Evolutionary conservation across 2,329 filamentous ascomycete genomes (phyloP).

Genomic region (Aspergillus spinulosporus): DNA sequence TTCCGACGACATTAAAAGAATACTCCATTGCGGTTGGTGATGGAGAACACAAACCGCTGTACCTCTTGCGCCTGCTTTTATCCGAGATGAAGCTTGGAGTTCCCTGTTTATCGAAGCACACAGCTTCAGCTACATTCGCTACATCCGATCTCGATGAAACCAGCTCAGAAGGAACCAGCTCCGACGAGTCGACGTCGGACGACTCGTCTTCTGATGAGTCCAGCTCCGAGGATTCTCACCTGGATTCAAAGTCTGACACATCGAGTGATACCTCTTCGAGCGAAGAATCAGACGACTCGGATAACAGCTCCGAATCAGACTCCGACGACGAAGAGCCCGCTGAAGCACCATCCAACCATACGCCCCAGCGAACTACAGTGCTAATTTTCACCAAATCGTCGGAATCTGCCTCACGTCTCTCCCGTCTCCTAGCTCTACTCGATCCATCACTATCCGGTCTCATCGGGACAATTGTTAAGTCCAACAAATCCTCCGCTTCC

Average conservation of each 20-base stretch:
- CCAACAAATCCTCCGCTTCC: conserved; percentile 70
- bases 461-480: conserved; percentile 73
- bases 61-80: conserved; percentile 74
- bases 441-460: conserved; percentile 57
- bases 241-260: conserved; percentile 27
- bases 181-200: conserved; percentile 16
- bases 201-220: conserved; percentile 16
- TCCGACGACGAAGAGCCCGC: conserved; percentile 19
- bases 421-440: conserved; percentile 71
- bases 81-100: conserved; percentile 33
- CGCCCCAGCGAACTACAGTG: conserved; percentile 47
- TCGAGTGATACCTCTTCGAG: conserved; percentile 19
- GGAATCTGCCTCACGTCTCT: conserved; percentile 82
- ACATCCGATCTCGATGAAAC: conserved; percentile 31
- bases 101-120: conserved; percentile 3
- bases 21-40: conserved; percentile 68
- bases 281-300: conserved; percentile 25
- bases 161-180: conserved; percentile 30
- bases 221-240: conserved; percentile 23
- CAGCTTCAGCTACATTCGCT: conserved; percentile 15
- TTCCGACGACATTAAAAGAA: conserved; percentile 67
- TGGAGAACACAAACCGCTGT: conserved; percentile 73
- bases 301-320: conserved; percentile 21
- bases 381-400: conserved; percentile 91
- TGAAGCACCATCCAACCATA: conserved; percentile 23